Percentiles rank a stretch among this genome's conserved stretches.
Conservation (phyloP, 495 filamentous ascomycete genomes). For the Annulohypoxylon bovei region DNA sequence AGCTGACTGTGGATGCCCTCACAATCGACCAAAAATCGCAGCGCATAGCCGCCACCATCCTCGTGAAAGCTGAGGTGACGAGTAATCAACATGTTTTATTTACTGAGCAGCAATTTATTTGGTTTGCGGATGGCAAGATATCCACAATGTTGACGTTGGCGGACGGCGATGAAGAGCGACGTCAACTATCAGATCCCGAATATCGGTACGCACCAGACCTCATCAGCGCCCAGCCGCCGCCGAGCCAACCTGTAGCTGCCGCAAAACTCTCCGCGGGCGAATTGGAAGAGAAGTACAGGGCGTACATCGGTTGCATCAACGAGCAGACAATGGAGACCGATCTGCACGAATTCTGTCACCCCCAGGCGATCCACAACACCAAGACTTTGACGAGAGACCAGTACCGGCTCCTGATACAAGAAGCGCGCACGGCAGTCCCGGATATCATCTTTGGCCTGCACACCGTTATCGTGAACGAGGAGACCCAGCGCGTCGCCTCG, state of each 20-base stretch:
- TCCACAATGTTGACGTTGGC: constrained; percentile 34
- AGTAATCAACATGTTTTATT: constrained; percentile 6
- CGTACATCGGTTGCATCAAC: constrained; percentile 48
- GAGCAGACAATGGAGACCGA: constrained; percentile 39
- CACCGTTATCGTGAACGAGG: constrained; percentile 41
- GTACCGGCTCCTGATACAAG: constrained; percentile 45
- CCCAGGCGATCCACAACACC: constrained; percentile 42
- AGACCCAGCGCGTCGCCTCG: constrained; percentile 39
- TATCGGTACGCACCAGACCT: constrained; percentile 12
- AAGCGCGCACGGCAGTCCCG: constrained; percentile 39
- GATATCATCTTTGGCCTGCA: constrained; percentile 40
- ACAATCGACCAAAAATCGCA: constrained; percentile 34
- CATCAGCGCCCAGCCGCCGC: constrained; percentile 27
- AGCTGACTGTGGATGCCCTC: constrained; percentile 34
- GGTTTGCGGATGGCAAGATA: constrained; percentile 41
- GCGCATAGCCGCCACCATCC: constrained; percentile 13
- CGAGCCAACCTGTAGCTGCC: constrained; percentile 24
- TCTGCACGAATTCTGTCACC: constrained; percentile 41
- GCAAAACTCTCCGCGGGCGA: constrained; percentile 28
- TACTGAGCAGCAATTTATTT: constrained; percentile 37
- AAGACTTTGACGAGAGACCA: constrained; percentile 29
- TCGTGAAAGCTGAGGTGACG: background rate
- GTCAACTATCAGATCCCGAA: constrained; percentile 16
- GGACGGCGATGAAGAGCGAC: constrained; percentile 34
- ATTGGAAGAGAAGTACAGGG: constrained; percentile 28